Percentiles rank a stretch among this genome's conserved stretches.
Conservation (phyloP, 2,329 filamentous ascomycete species). For the Fusarium sp. region DNA sequence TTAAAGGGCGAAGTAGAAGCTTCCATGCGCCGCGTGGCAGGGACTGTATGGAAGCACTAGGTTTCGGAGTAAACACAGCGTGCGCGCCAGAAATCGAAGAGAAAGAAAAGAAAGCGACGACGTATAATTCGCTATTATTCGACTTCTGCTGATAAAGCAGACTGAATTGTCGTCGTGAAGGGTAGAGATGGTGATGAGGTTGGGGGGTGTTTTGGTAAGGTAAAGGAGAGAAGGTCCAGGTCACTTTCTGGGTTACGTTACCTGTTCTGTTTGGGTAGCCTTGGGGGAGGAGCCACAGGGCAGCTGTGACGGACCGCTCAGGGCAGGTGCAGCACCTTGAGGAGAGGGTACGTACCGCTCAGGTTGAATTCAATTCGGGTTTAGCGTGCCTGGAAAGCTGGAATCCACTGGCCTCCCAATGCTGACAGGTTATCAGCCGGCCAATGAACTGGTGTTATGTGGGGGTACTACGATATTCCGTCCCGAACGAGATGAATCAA, state of each 20-base stretch:
- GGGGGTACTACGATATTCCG: slow-evolving; percentile 33
- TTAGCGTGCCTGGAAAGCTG: slow-evolving; percentile 16
- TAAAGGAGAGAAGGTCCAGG: slow-evolving; percentile 43
- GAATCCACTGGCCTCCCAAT: slow-evolving; percentile 20
- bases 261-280: slow-evolving; percentile 50
- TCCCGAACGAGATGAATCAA: slow-evolving; percentile 35
- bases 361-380: not conserved
- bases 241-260: slow-evolving; percentile 50
- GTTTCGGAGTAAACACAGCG: slow-evolving; percentile 29
- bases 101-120: slow-evolving; percentile 35
- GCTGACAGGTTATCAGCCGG: slow-evolving; percentile 31
- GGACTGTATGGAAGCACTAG: slow-evolving; percentile 23
- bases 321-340: slow-evolving; percentile 23
- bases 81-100: slow-evolving; percentile 37
- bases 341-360: slow-evolving; percentile 29
- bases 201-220: slow-evolving; percentile 40
- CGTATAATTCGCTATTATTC: slow-evolving; percentile 37
- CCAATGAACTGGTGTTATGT: slow-evolving; percentile 10
- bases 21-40: slow-evolving; percentile 55
- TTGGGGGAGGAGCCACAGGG: slow-evolving; percentile 34
- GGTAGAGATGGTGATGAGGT: slow-evolving; percentile 40
- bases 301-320: slow-evolving; percentile 30
- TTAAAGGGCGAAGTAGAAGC: slow-evolving; percentile 48
- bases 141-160: slow-evolving; percentile 47
- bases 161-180: slow-evolving; percentile 42